Conservation (phyloP, 257 asterid genomes). For the Solanum appendiculatum region DNA sequence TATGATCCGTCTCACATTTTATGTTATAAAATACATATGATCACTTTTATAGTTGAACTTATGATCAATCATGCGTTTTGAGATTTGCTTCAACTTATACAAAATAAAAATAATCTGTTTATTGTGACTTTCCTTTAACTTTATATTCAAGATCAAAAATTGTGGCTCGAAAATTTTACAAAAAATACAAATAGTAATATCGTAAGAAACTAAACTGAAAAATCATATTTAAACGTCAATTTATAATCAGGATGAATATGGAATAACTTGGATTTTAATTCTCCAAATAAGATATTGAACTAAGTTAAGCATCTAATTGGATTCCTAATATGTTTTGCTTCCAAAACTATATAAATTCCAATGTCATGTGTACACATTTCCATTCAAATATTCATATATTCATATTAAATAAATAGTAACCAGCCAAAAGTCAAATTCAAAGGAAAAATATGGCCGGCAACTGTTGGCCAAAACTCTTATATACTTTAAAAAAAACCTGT, state of each 20-base stretch:
- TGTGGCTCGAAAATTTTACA: background rate
- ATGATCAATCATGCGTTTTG: too few relatives aligned
- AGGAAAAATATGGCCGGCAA: constrained; percentile 22
- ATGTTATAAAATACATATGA: background rate
- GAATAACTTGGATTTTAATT: background rate
- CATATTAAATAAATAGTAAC: background rate
- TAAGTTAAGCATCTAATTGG: background rate
- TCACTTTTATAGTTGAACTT: too few relatives aligned
- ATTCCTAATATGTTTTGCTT: background rate
- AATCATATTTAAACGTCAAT: background rate
- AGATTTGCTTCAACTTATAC: too few relatives aligned
- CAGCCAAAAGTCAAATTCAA: background rate
- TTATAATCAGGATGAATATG: background rate
- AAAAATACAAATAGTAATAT: background rate
- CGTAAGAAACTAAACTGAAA: background rate
- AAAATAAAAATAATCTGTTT: too few relatives aligned
- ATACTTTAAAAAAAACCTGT: constrained; percentile 33
- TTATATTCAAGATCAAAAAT: too few relatives aligned
- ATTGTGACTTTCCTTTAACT: too few relatives aligned
- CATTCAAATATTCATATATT: background rate
- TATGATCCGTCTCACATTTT: background rate
- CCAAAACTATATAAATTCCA: background rate
- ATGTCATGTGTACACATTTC: background rate
- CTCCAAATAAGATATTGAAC: background rate
- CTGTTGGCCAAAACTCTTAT: constrained; percentile 27